Evolutionary conservation across 2,329 filamentous ascomycete genomes (phyloP), one percentile per base, ranked within the genome.

Genomic region (Exserohilum turcica): DNA sequence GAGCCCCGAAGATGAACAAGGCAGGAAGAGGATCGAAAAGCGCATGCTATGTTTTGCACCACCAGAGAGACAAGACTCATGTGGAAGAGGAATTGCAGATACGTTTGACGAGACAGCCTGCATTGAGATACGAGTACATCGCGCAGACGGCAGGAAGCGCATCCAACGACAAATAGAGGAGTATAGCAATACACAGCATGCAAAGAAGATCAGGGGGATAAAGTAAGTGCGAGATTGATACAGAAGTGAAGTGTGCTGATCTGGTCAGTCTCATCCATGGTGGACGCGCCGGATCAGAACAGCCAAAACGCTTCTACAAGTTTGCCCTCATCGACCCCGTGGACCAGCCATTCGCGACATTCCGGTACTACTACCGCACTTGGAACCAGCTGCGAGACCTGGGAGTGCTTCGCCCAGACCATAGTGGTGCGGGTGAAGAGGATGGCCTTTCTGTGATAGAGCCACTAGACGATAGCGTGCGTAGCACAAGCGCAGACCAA

Each of bases 311-410:
- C 3, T 79, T 74, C 63, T 82, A 82, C 65, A 76, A 74, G 45
- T 82, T 80, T 46, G 76, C 78, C 1, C 73, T 83, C 15, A 65
- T 81, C 16, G 80, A 83, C 62, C 73, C 79, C 1, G 46, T 77
- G 6, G 78, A 82, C 57, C 63, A 73, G 58, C 80, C 80, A 2
- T 81, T 78, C 54, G 79, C 72, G 3, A 77, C 67, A 1, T 80
- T 82, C 55, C 67, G 73, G 24, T 79, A 73, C 57, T 68, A 70
- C 40, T 76, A 72, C 48, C 69, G 71, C 18, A 70, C 69, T 0
- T 66, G 63, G 63, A 61, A 65, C 3, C 68, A 71, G 54, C 43
- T 72, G 24, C 44, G 49, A 31, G 48, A 65, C 7, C 39, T 71
- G n/a, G 66, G 64, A 0, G 10, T 72, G 21, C 50, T 67, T 18